Evolutionary conservation across 164 flowering plant species (phyloP).

Genomic region (Santalum album): DNA sequence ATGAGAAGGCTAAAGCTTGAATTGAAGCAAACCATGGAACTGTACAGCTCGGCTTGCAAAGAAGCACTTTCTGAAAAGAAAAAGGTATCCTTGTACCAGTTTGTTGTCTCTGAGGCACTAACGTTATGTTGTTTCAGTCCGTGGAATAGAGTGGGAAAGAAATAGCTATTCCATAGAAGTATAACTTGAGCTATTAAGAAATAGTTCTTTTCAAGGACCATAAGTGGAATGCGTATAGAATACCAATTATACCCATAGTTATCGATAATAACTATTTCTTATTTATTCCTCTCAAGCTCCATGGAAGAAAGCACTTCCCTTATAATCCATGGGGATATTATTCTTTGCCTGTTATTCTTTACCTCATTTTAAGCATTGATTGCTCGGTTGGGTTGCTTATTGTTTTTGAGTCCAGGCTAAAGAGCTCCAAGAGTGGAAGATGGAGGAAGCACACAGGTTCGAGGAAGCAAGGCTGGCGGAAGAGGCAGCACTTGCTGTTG

Average conservation of each 20-base stretch:
- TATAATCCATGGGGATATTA: too few species aligned
- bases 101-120: background rate
- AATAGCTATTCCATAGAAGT: too few species aligned
- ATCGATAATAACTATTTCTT: too few species aligned
- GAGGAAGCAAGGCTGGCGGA: conserved; percentile 49
- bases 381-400: background rate
- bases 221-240: background rate
- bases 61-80: conserved; percentile 63
- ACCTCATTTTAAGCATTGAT: background rate
- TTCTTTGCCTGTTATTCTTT: too few species aligned
- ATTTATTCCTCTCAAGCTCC: too few species aligned
- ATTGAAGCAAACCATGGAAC: conserved; percentile 67
- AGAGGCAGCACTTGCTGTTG: conserved; percentile 51
- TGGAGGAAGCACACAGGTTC: conserved; percentile 39
- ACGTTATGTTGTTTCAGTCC: too few species aligned
- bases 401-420: conserved; percentile 30
- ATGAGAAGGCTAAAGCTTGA: conserved; percentile 60
- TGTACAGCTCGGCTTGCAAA: conserved; percentile 68
- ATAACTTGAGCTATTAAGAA: too few species aligned
- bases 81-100: conserved; percentile 35
- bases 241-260: too few species aligned
- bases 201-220: background rate
- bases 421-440: conserved; percentile 46
- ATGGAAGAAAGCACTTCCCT: too few species aligned
- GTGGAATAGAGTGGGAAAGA: too few species aligned